Base-by-base conservation (phyloP, 306 rosid genomes). In the Cucumis melo region DNA sequence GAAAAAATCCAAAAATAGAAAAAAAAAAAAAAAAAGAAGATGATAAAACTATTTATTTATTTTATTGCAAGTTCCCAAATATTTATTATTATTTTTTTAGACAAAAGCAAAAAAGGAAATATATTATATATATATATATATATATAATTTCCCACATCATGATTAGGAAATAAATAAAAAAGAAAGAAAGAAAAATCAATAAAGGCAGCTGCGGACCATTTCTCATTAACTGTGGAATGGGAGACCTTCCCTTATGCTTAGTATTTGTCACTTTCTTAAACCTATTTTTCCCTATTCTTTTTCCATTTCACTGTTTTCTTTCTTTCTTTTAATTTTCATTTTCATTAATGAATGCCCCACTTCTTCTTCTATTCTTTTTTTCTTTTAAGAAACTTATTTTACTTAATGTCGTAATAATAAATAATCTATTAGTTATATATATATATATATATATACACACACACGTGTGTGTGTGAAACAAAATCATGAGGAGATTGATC, bases 201-300 rank as follows among this genome's bases (percentile, higher is more conserved):
- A 64, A 36, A 64, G 13, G 71, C 71, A 64, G 71, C 71, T 64
- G 71, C 71, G 48, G 71, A 64, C 71, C 71, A 64, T 7, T 32
- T 36, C 36, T 64, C 48, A 16, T 32, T 36, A 46, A 64, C 48
- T 36, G 70, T 64, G 71, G 71, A 36, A 24, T 64, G 71, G 71
- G 71, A 64, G 16, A 13, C 67, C n/a, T 61, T 61, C 10, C 67
- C 34, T 23, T 23, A 11, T 23, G 64, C 36, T 21, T 23, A 58
- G 34, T 32, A 36, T 63, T 63, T 63, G 71, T 63, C 71, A 64
- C 71, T 64, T 64, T 64, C 71, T 17, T 32, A 64, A 42, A 64
- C 23, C 44, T 64, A 64, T 21, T 17, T 3, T 36, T 16, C 7
- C 21, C 14, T 6, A 34, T 32, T 64, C 24, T 34, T 16, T 64